Base-by-base conservation (phyloP, 352 stramenopile genomes). In the Pythium myriotylum region DNA sequence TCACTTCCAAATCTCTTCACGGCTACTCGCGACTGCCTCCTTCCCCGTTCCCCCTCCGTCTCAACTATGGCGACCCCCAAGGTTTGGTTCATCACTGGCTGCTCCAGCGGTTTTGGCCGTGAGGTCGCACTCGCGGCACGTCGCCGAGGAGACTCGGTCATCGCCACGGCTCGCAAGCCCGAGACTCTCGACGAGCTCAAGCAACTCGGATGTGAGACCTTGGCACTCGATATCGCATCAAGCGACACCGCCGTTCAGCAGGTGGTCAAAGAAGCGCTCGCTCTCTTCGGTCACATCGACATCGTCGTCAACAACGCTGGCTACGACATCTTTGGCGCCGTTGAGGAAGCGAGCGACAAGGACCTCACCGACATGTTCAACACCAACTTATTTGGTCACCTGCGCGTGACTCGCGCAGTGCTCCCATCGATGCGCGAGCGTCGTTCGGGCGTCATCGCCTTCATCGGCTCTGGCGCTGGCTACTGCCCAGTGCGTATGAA, bases 371-470 rank as follows among this genome's bases (percentile, higher is more conserved):
- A 65, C 17, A 50, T 72, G 47, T 83, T 72, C 69, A 68, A 77
- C 59, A 80, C 74, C 27, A 80, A 83, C 37, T 68, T 83, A 6
- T 84, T 81, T 27, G 75, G 75, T 24, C 62, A 77, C 59, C 49
- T 76, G 48, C 55, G 54, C 4, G 52, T 78, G 35, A 20, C 74
- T 26, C 69, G 72, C 22, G 69, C 53, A 7, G 68, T 79, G 27
- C 59, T 83, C 49, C 70, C 75, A 3, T 63, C 70, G 50, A 79
- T 83, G 74, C 74, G 74, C 6, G 51, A 57, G 27, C 65, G 77
- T 20, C 39, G 57, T 16, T 57, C 60, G 16, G 75, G 75, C 8
- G 42, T 74, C 24, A 71, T 84, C n/a, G 75, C 70, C 13, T 77
- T 76, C 51, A 64, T 84, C 2, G 75, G 75, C 3, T 84, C 73